These are phyloP conservation scores for Kentomonas sorsogonicus DNA, from an alignment of 208 protist genomes.

Conservation along the genomic window DNA sequence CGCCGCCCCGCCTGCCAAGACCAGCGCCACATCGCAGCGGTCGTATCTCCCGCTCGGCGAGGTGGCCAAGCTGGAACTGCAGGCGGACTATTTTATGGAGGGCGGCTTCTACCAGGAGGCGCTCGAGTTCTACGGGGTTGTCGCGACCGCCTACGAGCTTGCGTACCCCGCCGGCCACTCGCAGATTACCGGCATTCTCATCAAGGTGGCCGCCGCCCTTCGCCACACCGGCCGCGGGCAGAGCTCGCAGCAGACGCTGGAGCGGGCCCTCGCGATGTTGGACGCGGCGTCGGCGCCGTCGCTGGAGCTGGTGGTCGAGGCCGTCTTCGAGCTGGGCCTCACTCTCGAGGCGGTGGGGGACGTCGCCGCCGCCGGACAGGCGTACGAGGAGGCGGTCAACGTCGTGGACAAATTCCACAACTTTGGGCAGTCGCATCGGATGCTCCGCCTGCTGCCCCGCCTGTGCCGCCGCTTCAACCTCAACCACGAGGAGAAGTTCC, in stretches of 20 bases:
- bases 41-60: constrained; percentile 78
- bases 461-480: constrained; percentile 79
- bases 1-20: constrained; percentile 1
- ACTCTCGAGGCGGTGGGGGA: constrained; percentile 48
- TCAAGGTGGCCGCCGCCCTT: constrained; percentile 78
- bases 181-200: constrained; percentile 54
- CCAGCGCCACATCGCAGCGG: constrained; percentile 15
- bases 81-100: constrained; percentile 81
- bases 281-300: constrained; percentile 41
- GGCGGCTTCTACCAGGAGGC: constrained; percentile 82
- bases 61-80: constrained; percentile 81
- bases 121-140: constrained; percentile 84
- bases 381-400: constrained; percentile 71
- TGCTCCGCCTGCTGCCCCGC: constrained; percentile 77
- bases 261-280: constrained; percentile 57
- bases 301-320: constrained; percentile 82
- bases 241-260: constrained; percentile 59
- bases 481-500: constrained; percentile 86
- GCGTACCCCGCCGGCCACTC: constrained; percentile 75
- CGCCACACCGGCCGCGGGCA: constrained; percentile 63
- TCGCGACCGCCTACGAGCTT: constrained; percentile 76
- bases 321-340: constrained; percentile 72
- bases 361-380: constrained; percentile 30
- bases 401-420: constrained; percentile 75
- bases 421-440: constrained; percentile 77